Percentiles rank a stretch among this genome's conserved stretches.
These are phyloP conservation scores for Crithidia thermophila DNA, from an alignment of 208 protist species.

Conservation along the genomic window DNA sequence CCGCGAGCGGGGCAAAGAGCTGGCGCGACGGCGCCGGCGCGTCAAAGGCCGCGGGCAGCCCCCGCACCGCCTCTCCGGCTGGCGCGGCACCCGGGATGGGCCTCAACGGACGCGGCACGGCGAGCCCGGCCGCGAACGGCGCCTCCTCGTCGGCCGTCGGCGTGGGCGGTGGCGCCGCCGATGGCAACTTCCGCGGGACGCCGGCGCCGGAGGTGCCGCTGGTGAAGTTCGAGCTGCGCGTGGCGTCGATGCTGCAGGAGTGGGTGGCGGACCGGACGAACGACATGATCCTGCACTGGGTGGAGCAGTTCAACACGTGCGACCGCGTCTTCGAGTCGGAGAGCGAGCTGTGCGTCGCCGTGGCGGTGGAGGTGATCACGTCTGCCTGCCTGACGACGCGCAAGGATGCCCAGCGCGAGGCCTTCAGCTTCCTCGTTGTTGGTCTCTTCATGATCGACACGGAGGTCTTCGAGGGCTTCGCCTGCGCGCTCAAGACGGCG, in stretches of 20 bases:
- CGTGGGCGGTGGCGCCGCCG: not conserved
- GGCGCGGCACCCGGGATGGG: conserved; percentile 1
- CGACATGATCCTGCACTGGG: conserved; percentile 83
- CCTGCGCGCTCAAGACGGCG: conserved; percentile 59
- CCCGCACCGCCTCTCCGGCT: not conserved
- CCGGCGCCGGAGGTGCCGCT: conserved; percentile 24
- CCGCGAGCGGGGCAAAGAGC: conserved; percentile 13
- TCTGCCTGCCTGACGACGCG: conserved; percentile 85
- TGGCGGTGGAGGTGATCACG: conserved; percentile 74
- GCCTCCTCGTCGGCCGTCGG: conserved; percentile 4
- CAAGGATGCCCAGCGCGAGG: conserved; percentile 82
- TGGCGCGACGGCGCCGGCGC: conserved; percentile 16
- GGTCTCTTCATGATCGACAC: conserved; percentile 78
- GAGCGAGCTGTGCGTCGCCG: conserved; percentile 62
- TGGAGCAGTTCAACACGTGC: conserved; percentile 73
- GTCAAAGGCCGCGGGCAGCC: not conserved
- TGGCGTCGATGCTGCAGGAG: conserved; percentile 68
- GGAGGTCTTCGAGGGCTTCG: conserved; percentile 80
- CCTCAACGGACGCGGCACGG: conserved; percentile 20
- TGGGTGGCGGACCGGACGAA: conserved; percentile 81
- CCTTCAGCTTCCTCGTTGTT: conserved; percentile 80
- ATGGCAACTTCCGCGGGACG: conserved; percentile 16
- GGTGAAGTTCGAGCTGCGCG: conserved; percentile 74
- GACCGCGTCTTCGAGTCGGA: conserved; percentile 53
- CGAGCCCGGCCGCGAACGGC: not conserved